These are phyloP conservation scores for Microascus cirrosus DNA, from an alignment of 2,329 filamentous ascomycete genomes.

Conservation along the genomic window DNA sequence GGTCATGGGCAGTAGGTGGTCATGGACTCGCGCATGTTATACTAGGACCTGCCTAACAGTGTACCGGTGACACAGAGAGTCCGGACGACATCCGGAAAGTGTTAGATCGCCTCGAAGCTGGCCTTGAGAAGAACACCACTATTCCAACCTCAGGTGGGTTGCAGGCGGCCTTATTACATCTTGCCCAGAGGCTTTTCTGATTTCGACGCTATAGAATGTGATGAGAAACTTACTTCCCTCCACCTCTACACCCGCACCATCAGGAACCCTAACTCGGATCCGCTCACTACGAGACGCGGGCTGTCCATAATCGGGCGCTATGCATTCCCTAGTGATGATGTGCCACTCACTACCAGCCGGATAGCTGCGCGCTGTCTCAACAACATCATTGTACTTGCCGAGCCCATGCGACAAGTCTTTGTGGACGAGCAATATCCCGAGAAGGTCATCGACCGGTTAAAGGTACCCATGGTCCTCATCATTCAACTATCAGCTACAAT, in stretches of 20 bases:
- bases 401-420: constrained; percentile 8
- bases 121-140: neutral
- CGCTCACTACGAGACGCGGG: constrained; percentile 1
- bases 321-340: neutral
- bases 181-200: neutral
- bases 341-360: neutral
- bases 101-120: constrained; percentile 2
- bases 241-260: constrained; percentile 4
- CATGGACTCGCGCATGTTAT: neutral
- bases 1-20: neutral
- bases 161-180: too few relatives aligned
- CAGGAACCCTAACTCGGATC: neutral
- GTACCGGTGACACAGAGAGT: neutral
- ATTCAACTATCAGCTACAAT: neutral
- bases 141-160: neutral
- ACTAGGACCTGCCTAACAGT: neutral
- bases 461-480: neutral
- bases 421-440: constrained; percentile 7
- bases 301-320: constrained; percentile 3
- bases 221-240: constrained; percentile 3
- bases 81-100: constrained; percentile 1
- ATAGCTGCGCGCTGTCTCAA: constrained; percentile 5
- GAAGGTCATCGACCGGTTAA: constrained; percentile 6
- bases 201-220: neutral
- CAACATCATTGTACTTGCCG: constrained; percentile 9